Evolutionary conservation across 73 alveolate genomes (phyloP).

Genomic region (Paramecium octaurelia): DNA sequence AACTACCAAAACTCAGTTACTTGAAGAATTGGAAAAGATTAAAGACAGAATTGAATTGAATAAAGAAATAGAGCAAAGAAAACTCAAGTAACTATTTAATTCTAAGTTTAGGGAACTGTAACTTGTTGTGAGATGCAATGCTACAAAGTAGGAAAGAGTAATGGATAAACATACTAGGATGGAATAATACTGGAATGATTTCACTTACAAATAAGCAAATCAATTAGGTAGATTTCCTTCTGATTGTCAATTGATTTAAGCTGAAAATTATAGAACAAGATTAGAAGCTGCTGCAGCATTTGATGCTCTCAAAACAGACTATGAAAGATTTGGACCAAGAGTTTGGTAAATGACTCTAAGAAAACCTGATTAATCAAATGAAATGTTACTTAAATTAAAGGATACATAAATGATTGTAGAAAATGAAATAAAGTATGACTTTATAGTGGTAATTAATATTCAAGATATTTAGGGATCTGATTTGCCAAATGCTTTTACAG

Average conservation of each 20-base stretch:
- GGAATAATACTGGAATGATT: slow-evolving; percentile 25
- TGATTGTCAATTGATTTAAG: slow-evolving; percentile 13
- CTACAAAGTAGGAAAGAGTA: not conserved
- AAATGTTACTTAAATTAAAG: not conserved
- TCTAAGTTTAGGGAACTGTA: not conserved
- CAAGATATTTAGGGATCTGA: slow-evolving; percentile 6
- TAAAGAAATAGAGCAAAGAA: not conserved
- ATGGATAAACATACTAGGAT: not conserved
- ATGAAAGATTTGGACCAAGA: slow-evolving; percentile 49
- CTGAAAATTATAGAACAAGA: slow-evolving; percentile 29
- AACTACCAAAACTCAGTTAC: slow-evolving; percentile 12
- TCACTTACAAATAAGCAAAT: not conserved
- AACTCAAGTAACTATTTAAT: not conserved
- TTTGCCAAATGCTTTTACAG: slow-evolving; percentile 28
- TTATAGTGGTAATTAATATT: not conserved
- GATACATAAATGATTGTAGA: slow-evolving; percentile 20
- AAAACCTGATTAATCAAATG: not conserved
- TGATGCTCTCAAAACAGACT: slow-evolving; percentile 39
- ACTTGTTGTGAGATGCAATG: not conserved
- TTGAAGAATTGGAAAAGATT: slow-evolving; percentile 29
- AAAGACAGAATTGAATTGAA: not conserved
- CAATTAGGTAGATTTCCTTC: not conserved
- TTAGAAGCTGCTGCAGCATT: slow-evolving; percentile 48
- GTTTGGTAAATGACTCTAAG: slow-evolving; percentile 47
- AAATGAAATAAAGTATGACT: slow-evolving; percentile 19